A percentile compares a stretch with the other conserved stretches of the same genome.
Conservation (phyloP, 371 early-diverging fungal genomes). For the Actinomortierella ambigua region DNA sequence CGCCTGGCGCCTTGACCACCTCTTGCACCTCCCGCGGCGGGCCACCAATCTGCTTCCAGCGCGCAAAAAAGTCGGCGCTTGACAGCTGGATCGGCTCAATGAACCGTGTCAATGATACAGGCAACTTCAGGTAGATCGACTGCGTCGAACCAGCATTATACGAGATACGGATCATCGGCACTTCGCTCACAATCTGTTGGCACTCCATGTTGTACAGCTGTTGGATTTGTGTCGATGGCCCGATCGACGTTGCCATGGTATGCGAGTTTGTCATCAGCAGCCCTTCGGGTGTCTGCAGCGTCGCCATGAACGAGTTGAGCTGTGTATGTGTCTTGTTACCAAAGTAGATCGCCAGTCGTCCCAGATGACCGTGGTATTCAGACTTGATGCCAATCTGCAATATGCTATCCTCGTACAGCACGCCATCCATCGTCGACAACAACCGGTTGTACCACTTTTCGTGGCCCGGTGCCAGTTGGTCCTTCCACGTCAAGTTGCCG, state of each 20-base stretch:
- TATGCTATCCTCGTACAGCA: constrained; percentile 86
- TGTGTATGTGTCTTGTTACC: constrained; percentile 79
- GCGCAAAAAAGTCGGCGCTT: constrained; percentile 84
- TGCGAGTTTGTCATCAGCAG: constrained; percentile 45
- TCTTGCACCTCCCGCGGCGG: constrained; percentile 78
- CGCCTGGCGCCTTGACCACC: constrained; percentile 66
- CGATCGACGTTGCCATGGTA: constrained; percentile 54
- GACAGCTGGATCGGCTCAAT: constrained; percentile 83
- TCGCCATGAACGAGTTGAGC: constrained; percentile 47
- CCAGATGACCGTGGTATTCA: constrained; percentile 86
- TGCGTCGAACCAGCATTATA: constrained; percentile 63
- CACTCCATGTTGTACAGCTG: constrained; percentile 79
- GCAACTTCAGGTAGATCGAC: constrained; percentile 68
- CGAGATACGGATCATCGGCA: constrained; percentile 68
- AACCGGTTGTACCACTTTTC: constrained; percentile 66
- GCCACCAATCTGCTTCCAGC: constrained; percentile 96
- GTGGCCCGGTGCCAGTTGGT: constrained; percentile 55
- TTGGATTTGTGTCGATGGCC: constrained; percentile 76
- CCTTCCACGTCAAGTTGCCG: constrained; percentile 22
- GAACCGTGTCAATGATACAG: constrained; percentile 85
- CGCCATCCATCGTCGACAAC: constrained; percentile 76
- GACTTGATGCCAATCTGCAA: constrained; percentile 89
- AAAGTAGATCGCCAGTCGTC: constrained; percentile 85
- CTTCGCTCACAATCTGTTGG: constrained; percentile 53
- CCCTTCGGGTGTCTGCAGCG: constrained; percentile 47